phyloP scores from a whole-genome alignment of 495 filamentous ascomycete genomes.

The Penicillium goetzii region DNA sequence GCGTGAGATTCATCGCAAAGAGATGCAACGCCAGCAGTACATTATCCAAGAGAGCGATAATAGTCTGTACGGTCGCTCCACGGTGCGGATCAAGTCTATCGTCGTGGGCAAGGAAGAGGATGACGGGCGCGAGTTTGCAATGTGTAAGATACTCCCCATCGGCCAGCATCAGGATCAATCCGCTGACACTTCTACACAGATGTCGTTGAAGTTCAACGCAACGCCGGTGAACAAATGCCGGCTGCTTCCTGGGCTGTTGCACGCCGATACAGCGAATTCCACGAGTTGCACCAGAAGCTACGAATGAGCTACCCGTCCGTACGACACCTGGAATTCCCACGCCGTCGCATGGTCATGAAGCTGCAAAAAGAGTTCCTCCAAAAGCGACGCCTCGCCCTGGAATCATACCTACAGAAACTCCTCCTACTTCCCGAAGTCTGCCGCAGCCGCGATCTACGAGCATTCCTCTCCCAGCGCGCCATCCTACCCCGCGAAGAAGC shows the following conservation, averaged over 20 bases:
- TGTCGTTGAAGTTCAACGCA: slow-evolving; percentile 85
- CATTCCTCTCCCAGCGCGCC: slow-evolving; percentile 89
- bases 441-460: slow-evolving; percentile 85
- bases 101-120: slow-evolving; percentile 91
- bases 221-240: slow-evolving; percentile 87
- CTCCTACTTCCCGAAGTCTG: slow-evolving; percentile 91
- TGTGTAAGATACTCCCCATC: slow-evolving; percentile 59
- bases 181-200: slow-evolving; percentile 44
- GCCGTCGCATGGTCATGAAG: slow-evolving; percentile 91
- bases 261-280: slow-evolving; percentile 92
- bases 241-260: slow-evolving; percentile 81
- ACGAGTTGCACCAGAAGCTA: slow-evolving; percentile 89
- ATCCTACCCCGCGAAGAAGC: slow-evolving; percentile 64
- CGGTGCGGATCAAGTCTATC: slow-evolving; percentile 85
- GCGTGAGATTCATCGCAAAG: slow-evolving; percentile 89
- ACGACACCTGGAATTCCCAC: slow-evolving; percentile 86
- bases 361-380: slow-evolving; percentile 93
- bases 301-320: slow-evolving; percentile 83
- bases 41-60: slow-evolving; percentile 98
- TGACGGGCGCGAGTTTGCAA: slow-evolving; percentile 89
- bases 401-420: slow-evolving; percentile 82
- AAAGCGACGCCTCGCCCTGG: slow-evolving; percentile 79
- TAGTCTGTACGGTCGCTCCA: slow-evolving; percentile 90
- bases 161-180: not conserved
- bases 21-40: slow-evolving; percentile 95